Base-by-base conservation (phyloP, 2,329 filamentous ascomycete species). In the Cyclaneusma minus region DNA sequence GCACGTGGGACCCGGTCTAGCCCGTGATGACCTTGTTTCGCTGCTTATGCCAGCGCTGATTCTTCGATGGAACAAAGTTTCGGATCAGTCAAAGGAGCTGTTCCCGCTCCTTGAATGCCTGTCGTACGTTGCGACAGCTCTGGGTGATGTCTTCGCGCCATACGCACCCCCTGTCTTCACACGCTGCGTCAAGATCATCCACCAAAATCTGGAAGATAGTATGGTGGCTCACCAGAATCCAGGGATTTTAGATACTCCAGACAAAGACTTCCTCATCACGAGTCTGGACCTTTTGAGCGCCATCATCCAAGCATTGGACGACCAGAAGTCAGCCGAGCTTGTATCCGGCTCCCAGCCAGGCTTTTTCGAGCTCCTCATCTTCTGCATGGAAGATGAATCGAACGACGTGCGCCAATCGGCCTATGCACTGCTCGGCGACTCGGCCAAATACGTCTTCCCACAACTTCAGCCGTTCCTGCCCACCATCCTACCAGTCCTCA, bases 221-320 rank as follows among this genome's bases (percentile, higher is more conserved):
- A 54, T 85, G 30, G 66, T 70, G 5, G 74, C 80, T 4, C 64
- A 65, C 22, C 69, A 67, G 39, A 80, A 87, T 45, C 58, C 68
- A 4, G 58, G 60, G 6, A 53, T 80, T 38, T 43, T 49, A 20
- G 85, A 94, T 31, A 61, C 68, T 26, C 87, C 89, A 1, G 85
- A 95, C 52, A 94, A 94, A 58, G 89, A 98, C 53, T 98, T 95
- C 55, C 60, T 95, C 34, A 78, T 98, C 24, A 95, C 89, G 16
- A 93, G 84, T 43, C 63, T 98, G 32, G 89, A 98, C 48, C 70
- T 98, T 9, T 58, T 98, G 29, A 93, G 85, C 46, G 79, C 85
- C 14, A 82, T 95, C 39, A 80, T 98, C 29, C 89, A 98, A 49
- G 84, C 85, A 2, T 67, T 98, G 6, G 72, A 82, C 24, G 60